A percentile compares a stretch with the other conserved stretches of the same genome.
phyloP scores from a whole-genome alignment of 2,329 filamentous ascomycete species.

The Alternaria solani region DNA sequence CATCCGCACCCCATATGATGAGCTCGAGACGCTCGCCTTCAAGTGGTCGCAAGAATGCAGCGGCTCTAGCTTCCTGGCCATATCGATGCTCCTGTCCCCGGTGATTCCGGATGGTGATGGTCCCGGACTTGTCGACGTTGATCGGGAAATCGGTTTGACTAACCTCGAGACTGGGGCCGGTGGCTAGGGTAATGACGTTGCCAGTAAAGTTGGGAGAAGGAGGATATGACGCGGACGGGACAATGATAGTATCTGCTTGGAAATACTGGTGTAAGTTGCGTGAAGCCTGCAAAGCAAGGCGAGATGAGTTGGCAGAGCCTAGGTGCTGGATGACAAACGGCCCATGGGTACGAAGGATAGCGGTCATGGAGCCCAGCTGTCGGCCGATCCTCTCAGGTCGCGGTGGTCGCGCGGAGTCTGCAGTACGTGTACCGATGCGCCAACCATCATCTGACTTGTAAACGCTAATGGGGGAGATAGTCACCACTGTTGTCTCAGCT shows the following conservation, averaged over 20 bases:
- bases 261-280: slow-evolving; percentile 68
- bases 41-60: slow-evolving; percentile 62
- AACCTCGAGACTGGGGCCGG: slow-evolving; percentile 37
- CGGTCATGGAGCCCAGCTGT: slow-evolving; percentile 63
- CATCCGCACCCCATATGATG: slow-evolving; percentile 64
- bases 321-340: slow-evolving; percentile 54
- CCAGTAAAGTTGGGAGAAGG: slow-evolving; percentile 35
- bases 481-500: neutral
- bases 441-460: slow-evolving; percentile 17
- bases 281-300: slow-evolving; percentile 62
- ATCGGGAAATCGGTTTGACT: slow-evolving; percentile 42
- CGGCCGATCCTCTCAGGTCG: slow-evolving; percentile 50
- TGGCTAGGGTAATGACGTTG: slow-evolving; percentile 57
- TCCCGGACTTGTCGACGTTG: slow-evolving; percentile 22
- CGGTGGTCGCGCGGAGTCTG: slow-evolving; percentile 3
- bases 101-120: slow-evolving; percentile 34
- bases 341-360: slow-evolving; percentile 60
- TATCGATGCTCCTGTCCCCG: slow-evolving; percentile 29
- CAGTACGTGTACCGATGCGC: neutral
- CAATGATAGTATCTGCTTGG: slow-evolving; percentile 59
- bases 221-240: slow-evolving; percentile 8
- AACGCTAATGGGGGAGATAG: neutral
- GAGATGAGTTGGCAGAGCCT: slow-evolving; percentile 36
- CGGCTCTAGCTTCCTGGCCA: slow-evolving; percentile 53
- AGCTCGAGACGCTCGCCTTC: slow-evolving; percentile 60